phyloP scores from a whole-genome alignment of 2,329 filamentous ascomycete species.

The Dryadomyces sulphureus region DNA sequence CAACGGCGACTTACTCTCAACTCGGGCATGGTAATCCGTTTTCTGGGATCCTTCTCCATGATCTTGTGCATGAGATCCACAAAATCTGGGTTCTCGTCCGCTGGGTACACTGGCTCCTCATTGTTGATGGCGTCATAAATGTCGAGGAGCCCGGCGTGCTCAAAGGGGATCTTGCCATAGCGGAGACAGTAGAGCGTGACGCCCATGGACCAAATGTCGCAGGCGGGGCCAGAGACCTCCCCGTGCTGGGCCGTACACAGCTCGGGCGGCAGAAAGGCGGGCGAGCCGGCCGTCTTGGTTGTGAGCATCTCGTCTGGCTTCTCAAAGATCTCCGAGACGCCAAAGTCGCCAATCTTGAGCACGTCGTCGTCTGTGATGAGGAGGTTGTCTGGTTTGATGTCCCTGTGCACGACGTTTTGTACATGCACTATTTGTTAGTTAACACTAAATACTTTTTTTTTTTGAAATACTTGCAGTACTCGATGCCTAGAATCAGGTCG shows the following conservation, averaged over 20 bases:
- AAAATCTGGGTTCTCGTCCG: constrained; percentile 52
- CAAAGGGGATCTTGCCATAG: constrained; percentile 81
- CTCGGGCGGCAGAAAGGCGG: constrained; percentile 87
- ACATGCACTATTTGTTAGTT: constrained; percentile 52
- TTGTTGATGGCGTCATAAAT: constrained; percentile 78
- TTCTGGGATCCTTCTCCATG: constrained; percentile 71
- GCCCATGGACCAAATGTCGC: constrained; percentile 98
- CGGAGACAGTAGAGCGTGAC: constrained; percentile 85
- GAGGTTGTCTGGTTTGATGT: constrained; percentile 96
- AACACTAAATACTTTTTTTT: no score
- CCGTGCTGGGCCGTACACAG: constrained; percentile 77
- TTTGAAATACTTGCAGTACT: constrained; percentile 60
- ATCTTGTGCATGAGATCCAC: constrained; percentile 58
- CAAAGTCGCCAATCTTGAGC: constrained; percentile 96
- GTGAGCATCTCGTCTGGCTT: constrained; percentile 76
- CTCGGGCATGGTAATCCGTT: constrained; percentile 69
- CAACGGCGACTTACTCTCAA: constrained; percentile 57
- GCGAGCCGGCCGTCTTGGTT: constrained; percentile 84
- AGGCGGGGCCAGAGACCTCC: constrained; percentile 74
- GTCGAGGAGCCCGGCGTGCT: constrained; percentile 62
- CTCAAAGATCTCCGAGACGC: constrained; percentile 98
- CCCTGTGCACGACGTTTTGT: constrained; percentile 86
- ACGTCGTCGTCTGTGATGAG: constrained; percentile 80
- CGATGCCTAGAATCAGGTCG: constrained; percentile 85
- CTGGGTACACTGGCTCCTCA: constrained; percentile 47